A percentile compares a stretch with the other conserved stretches of the same genome.
Conservation (phyloP, 164 flowering plant genomes). For the Aristolochia fimbriata region DNA sequence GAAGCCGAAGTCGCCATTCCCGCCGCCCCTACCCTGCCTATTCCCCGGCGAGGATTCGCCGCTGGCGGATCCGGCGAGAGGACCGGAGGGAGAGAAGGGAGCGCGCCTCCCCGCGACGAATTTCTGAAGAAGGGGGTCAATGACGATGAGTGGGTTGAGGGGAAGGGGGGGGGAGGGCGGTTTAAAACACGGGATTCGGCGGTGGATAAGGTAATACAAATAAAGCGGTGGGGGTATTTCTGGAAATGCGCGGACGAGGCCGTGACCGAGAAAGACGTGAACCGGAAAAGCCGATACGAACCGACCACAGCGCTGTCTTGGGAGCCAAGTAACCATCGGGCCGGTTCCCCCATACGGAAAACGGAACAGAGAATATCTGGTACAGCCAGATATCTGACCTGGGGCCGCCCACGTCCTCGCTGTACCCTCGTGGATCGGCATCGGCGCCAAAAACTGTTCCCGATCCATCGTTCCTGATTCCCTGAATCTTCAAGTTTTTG, state of each 20-base stretch:
- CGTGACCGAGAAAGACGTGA: neutral
- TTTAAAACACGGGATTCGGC: neutral
- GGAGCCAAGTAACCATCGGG: neutral
- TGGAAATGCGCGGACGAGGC: neutral
- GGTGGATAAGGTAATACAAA: neutral
- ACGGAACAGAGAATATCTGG: too few relatives aligned
- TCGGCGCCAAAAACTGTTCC: too few relatives aligned
- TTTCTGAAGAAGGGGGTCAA: neutral
- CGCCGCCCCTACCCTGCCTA: neutral
- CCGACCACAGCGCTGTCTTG: neutral
- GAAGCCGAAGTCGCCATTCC: neutral
- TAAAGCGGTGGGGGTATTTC: slow-evolving; percentile 5
- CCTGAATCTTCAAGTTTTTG: too few relatives aligned
- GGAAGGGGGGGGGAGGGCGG: neutral
- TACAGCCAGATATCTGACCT: too few relatives aligned
- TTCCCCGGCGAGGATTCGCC: neutral
- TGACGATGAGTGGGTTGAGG: neutral
- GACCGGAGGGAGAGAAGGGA: too few relatives aligned
- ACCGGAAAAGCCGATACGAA: too few relatives aligned
- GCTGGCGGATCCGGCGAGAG: too few relatives aligned
- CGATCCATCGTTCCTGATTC: too few relatives aligned
- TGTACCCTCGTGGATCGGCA: too few relatives aligned
- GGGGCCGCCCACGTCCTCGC: too few relatives aligned
- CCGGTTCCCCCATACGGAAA: too few relatives aligned
- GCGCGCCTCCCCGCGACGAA: neutral